Evolutionary conservation across 2,329 filamentous ascomycete species (phyloP), one percentile per base, ranked within the genome.

Genomic region (Colletotrichum viniferum): DNA sequence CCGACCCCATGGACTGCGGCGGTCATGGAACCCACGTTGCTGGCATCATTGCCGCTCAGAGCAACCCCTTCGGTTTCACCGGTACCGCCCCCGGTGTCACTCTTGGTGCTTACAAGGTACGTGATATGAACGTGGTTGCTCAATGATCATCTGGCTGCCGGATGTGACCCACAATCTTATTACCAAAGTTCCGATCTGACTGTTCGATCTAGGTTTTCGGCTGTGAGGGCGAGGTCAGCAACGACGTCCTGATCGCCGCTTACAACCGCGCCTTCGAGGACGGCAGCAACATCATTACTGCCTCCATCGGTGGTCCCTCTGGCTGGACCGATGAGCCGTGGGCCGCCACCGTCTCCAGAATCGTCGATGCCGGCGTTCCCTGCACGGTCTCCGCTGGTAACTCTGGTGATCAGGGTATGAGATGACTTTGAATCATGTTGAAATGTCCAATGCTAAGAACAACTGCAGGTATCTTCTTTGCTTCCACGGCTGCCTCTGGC

Each of bases 21-120:
- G 91, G 91, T 4, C 91, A 93, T 81, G 91, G 92, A 34, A 91
- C 89, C 1, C 91, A 92, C 81, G 90, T 92, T 28, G 87, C 91
- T 3, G 92, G 92, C 36, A 92, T 91, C 76, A 88, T 94, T 60
- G 92, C 90, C 3, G 91, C 91, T 2, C 89, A 92, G 80, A 80
- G 82, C 61, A 86, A 91, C 79, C 81, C 84, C 0, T 87, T 87
- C 48, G 88, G 88, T n/a, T 90, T 92, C 78, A 89, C 88, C 18
- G 91, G 91, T 18, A 90, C 87, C 12, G 91, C 90, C 0, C 88
- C 89, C 1, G 89, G 87, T 55, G 91, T 90, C 2, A 89, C 84
- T 2, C 84, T 93, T 2, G 90, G 90, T 60, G 86, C 87, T 61
- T 93, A 90, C 83, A 87, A 88, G 61, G 71, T 73, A 43, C 3